Conservation (phyloP, 306 rosid genomes). For the Senna tora region DNA sequence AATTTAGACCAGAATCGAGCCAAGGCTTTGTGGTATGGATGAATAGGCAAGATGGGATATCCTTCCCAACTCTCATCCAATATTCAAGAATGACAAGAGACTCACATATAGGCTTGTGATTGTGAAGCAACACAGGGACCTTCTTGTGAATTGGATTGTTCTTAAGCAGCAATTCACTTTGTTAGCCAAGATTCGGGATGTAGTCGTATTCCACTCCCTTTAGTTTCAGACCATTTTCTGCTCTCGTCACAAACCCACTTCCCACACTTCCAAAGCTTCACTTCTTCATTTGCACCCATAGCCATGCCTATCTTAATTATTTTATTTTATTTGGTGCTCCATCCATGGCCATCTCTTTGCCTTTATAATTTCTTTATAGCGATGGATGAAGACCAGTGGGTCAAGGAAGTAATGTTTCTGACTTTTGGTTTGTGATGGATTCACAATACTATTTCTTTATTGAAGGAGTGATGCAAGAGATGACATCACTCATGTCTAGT, state of each 20-base stretch:
- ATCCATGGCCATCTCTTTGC: no score
- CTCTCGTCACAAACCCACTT: constrained; percentile 41
- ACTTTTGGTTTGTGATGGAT: no score
- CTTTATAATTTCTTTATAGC: no score
- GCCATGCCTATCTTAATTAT: no score
- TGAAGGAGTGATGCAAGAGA: no score
- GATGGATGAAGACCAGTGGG: no score
- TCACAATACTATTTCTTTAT: no score
- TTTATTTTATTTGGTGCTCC: no score
- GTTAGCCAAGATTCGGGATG: constrained; percentile 45
- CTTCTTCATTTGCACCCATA: constrained; percentile 33
- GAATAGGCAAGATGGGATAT: constrained; percentile 36
- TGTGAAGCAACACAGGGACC: constrained; percentile 61
- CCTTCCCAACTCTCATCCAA: constrained; percentile 58
- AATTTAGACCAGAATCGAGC: constrained; percentile 41
- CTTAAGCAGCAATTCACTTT: constrained; percentile 54
- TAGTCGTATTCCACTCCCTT: constrained; percentile 52
- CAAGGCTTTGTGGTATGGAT: constrained; percentile 29
- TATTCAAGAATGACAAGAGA: constrained; percentile 63
- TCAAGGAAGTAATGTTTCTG: no score
- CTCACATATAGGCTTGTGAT: constrained; percentile 48
- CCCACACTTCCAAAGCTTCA: constrained; percentile 32
- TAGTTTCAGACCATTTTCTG: constrained; percentile 43
- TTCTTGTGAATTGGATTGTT: constrained; percentile 63
- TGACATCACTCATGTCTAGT: no score